Evolutionary conservation across 345 rosid genomes (phyloP), one percentile per base, ranked within the genome.

Genomic region (Microthlaspi erraticum): DNA sequence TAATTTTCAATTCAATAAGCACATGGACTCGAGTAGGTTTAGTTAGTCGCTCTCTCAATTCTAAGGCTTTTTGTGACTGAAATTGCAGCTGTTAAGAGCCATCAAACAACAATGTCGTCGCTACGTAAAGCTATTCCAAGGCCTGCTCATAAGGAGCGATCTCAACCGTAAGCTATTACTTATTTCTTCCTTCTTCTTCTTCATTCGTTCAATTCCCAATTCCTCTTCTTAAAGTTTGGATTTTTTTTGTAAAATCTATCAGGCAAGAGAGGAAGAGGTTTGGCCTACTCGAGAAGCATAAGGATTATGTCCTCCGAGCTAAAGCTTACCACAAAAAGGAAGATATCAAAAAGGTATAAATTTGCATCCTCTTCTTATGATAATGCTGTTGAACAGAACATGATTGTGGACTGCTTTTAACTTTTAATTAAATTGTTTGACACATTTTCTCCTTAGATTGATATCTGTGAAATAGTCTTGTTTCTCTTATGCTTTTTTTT

Each of bases 241-340:
- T 50, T 12, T 66, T 38, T 36, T 5, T 26, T 26, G 29, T 2
- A 26, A 6, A 9, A 29, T 39, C 13, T 7, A 44, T 41, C 73
- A 91, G 98, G 51, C 76, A 83, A 14, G 78, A 87, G 44, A 86
- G 94, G 86, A 87, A 83, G 78, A 89, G 51, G 68, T 87, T 78
- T 54, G 98, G 97, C 20, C 73, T 91, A 39, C 94, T 89, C 12
- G 97, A 93, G 78, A 91, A 93, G 76, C 98, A 93, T 73, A 91
- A 91, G 80, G 98, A 93, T 78, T 93, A 93, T 83, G 81, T 83
- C 29, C 73, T 81, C 66, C 89, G 94, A 42, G 98, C 96, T 0
- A 82, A 78, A 63, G 88, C 87, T 16, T 88, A 41, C 70, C 97
- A 90, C 81, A 64, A 81, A 56, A 88, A 93, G 76, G 86, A 88